Evolutionary conservation across 352 stramenopile genomes (phyloP).

Genomic region (Blastocystis sp.): DNA sequence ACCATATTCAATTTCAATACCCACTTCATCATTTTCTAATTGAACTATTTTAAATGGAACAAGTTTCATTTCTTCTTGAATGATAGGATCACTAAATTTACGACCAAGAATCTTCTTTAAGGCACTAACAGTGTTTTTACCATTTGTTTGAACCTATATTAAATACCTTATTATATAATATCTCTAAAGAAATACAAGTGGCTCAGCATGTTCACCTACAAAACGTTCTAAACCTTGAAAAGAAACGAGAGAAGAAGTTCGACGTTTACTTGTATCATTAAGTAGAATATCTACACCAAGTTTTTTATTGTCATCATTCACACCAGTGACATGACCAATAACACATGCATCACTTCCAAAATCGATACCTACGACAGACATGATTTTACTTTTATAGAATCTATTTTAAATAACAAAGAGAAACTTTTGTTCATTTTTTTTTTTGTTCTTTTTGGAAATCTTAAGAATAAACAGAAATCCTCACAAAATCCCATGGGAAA

Average conservation of each 20-base stretch:
- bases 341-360: conserved; percentile 72
- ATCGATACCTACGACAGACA: conserved; percentile 63
- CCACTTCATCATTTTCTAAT: conserved; percentile 58
- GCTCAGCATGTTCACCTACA: conserved; percentile 68
- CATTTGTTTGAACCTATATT: conserved; percentile 79
- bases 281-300: conserved; percentile 86
- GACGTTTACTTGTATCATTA: conserved; percentile 94
- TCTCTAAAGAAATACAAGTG: conserved; percentile 52
- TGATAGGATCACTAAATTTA: conserved; percentile 76
- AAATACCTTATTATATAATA: conserved; percentile 45
- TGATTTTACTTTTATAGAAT: no score
- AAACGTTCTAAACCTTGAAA: conserved; percentile 56
- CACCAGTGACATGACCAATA: conserved; percentile 62
- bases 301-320: conserved; percentile 72
- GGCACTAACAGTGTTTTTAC: conserved; percentile 85
- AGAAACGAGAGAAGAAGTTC: conserved; percentile 64
- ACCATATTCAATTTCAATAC: conserved; percentile 71
- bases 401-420: no score
- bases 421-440: no score
- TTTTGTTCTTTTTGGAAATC: no score
- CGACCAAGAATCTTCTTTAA: conserved; percentile 87
- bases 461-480: no score
- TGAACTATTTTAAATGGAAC: conserved; percentile 67
- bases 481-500: no score
- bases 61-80: conserved; percentile 75